Base-by-base conservation (phyloP, 768 basidiomycete species). In the Amanita subjunquillea region DNA sequence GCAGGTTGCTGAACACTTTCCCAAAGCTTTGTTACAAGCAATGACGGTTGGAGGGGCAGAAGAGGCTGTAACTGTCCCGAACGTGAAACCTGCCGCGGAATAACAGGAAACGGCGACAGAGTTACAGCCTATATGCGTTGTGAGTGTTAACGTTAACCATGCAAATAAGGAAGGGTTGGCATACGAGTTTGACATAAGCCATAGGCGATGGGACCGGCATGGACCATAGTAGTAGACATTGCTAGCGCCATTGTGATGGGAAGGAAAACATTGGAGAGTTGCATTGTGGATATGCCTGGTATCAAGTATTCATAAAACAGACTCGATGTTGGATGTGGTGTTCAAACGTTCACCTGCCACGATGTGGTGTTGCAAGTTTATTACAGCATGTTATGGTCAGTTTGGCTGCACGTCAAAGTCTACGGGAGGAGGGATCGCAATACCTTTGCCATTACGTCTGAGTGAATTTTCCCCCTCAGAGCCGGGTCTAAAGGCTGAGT, bases 21-120 rank as follows among this genome's bases (percentile, higher is more conserved):
- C 76, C 6, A 74, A 64, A 0, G 67, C 74, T 3, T 60, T 52
- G 58, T 76, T 77, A 64, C 75, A 77, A 0, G 37, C 68, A 3
- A 76, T 7, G 46, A 72, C 63, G 5, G 61, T 68, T 2, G 71
- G 60, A 1, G 74, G 72, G 2, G 70, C 66, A 2, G 67, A 47
- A 1, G 67, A 67, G 0, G 71, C 71, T n/a, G 73, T 58, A 3
- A 34, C 34, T 13, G 72, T 73, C 6, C 74, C 76, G 51, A 76
- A 76, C 0, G 67, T 69, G 39, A 62, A 53, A 0, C 73, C 74
- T 1, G 72, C 72, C 1, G 62, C 71, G 1, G 71, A 65, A 46
- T 75, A 76, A 59, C 74, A 76, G 0, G 72, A 67, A 2, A 74
- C 70, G 4, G 63, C 71, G 12, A 65, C 48, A 12, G 54, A 49